Percentiles rank a stretch among this genome's conserved stretches.
These are phyloP conservation scores for Glycine soja DNA, from an alignment of 306 rosid genomes.

Conservation along the genomic window DNA sequence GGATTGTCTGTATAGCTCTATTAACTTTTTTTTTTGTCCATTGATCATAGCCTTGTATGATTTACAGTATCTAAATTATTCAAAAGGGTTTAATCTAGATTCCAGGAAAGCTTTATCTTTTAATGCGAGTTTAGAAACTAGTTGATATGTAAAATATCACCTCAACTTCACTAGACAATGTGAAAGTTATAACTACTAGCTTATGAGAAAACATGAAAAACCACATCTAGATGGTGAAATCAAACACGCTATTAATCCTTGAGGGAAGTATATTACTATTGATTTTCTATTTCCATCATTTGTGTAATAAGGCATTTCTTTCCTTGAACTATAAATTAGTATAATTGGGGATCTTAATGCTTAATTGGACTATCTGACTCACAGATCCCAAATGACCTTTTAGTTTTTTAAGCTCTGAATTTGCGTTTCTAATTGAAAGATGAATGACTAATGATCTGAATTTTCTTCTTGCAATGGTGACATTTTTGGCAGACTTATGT, in stretches of 20 bases:
- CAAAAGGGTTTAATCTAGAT: neutral
- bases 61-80: conserved; percentile 2
- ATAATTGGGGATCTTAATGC: too few relatives aligned
- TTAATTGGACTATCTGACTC: neutral
- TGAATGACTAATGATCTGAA: neutral
- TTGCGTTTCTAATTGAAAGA: neutral
- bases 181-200: too few relatives aligned
- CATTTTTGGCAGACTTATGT: conserved; percentile 66
- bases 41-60: neutral
- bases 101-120: neutral
- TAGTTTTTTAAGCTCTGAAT: neutral
- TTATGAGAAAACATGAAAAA: neutral
- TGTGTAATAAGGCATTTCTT: neutral
- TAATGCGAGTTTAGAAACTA: neutral
- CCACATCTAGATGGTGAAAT: too few relatives aligned
- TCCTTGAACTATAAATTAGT: neutral
- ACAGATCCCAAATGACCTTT: neutral
- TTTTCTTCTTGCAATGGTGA: conserved; percentile 30
- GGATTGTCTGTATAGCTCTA: neutral
- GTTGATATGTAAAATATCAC: too few relatives aligned
- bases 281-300: neutral
- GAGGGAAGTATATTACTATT: too few relatives aligned
- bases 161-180: too few relatives aligned
- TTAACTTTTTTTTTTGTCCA: neutral
- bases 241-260: too few relatives aligned